Evolutionary conservation across 192 early-diverging fungal genomes (phyloP), one percentile per base, ranked within the genome.

Genomic region (Gigaspora rosea): DNA sequence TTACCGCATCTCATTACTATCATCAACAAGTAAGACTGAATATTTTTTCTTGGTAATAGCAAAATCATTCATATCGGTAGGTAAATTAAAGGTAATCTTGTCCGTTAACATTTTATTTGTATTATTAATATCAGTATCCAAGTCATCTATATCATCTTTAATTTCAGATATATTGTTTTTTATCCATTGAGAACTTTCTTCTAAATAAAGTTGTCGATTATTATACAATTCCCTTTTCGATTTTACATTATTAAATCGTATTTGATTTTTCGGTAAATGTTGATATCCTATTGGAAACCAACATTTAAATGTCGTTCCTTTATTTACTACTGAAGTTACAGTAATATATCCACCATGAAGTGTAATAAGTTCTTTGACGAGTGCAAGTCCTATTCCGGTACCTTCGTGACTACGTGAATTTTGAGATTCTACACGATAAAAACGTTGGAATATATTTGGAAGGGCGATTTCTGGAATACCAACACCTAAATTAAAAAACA

Each of bases 301-400:
- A 11, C 88, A 75, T 20, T 62, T 79, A 52, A 89, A 88, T 52
- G 85, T 85, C 11, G 86, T 78, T 3, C 90, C 88, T 27, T 76
- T 70, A 9, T 80, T 85, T 32, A 86, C 35, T 4, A 48, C 73
- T 15, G 85, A 87, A 0, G 66, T 63, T 0, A 88, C 78, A 0
- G 74, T 66, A 0, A 91, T 82, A 2, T 36, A 57, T 4, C 90
- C 90, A 0, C 83, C 85, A 79, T 88, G 88, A 10, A 85, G 77
- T 47, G 85, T 84, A 0, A 85, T 83, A 16, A 91, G 71, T 76
- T 91, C 88, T 54, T 83, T 84, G 22, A 86, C 83, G 3, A 91
- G 66, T 3, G 87, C 80, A 3, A 91, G 64, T 2, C 90, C 90
- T 49, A 91, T 91, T 2, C 90, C 90, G 7, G 84, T 86, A 15